Evolutionary conservation across 2,329 filamentous ascomycete species (phyloP).

Genomic region (Stemphylium lycopersici): DNA sequence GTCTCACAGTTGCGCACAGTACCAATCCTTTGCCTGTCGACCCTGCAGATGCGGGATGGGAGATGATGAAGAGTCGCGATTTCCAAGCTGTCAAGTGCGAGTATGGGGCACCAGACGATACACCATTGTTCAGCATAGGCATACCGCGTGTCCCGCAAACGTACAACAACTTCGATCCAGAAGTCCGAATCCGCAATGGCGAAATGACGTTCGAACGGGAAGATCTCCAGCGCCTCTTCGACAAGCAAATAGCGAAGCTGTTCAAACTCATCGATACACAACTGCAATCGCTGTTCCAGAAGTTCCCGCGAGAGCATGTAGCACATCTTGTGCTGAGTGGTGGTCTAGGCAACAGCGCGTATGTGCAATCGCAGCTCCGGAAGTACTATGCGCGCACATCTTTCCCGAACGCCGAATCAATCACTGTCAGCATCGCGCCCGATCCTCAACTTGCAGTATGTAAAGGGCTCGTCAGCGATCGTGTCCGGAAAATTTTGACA

Average conservation of each 20-base stretch:
- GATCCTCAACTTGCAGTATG: constrained; percentile 63
- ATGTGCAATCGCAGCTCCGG: constrained; percentile 48
- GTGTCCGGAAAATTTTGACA: constrained; percentile 56
- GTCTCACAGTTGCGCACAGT: constrained; percentile 39
- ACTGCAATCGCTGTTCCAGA: constrained; percentile 36
- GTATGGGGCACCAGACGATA: constrained; percentile 47
- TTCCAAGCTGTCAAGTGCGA: constrained; percentile 52
- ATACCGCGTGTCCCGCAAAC: constrained; percentile 42
- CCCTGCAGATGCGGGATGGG: constrained; percentile 47
- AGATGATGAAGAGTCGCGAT: constrained; percentile 50
- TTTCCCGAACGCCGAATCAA: constrained; percentile 30
- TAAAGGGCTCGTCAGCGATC: constrained; percentile 59
- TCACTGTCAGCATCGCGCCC: constrained; percentile 46
- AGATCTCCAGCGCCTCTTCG: constrained; percentile 44
- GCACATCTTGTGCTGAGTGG: constrained; percentile 51
- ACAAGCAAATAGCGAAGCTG: constrained; percentile 45
- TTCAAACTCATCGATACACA: constrained; percentile 46
- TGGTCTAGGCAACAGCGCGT: constrained; percentile 52
- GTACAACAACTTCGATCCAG: constrained; percentile 41
- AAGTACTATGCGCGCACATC: constrained; percentile 39
- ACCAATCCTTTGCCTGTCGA: constrained; percentile 35
- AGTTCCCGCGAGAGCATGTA: constrained; percentile 38
- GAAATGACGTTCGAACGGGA: constrained; percentile 44
- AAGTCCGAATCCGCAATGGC: constrained; percentile 40
- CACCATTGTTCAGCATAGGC: constrained; percentile 44